phyloP scores from a whole-genome alignment of 1,284 basidiomycete genomes.

The Cryptococcus sp. region DNA sequence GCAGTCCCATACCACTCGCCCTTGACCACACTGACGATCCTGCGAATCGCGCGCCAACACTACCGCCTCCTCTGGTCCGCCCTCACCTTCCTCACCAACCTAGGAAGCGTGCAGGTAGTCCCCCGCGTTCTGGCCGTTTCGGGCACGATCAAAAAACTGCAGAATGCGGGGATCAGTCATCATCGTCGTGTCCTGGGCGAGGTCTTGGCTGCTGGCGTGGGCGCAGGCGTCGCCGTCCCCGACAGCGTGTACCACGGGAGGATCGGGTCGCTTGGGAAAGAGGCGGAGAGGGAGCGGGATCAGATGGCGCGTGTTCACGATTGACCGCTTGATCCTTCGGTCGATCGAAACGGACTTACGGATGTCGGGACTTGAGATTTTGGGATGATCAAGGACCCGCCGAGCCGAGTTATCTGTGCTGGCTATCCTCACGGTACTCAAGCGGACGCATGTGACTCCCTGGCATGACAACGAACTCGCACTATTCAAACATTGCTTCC shows the following conservation, averaged over 20 bases:
- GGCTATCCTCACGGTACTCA: too few relatives aligned
- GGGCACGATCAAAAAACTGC: slow-evolving; percentile 51
- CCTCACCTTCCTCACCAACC: slow-evolving; percentile 30
- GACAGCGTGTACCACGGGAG: neutral
- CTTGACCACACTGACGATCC: slow-evolving; percentile 45
- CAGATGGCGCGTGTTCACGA: slow-evolving; percentile 15
- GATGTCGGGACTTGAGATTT: too few relatives aligned
- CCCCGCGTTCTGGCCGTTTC: slow-evolving; percentile 47
- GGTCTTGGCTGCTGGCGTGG: slow-evolving; percentile 24
- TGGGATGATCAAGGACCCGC: too few relatives aligned
- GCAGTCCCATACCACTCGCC: slow-evolving; percentile 50
- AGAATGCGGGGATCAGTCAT: slow-evolving; percentile 43
- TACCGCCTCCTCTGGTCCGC: slow-evolving; percentile 41
- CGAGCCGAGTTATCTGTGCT: too few relatives aligned
- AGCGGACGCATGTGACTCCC: too few relatives aligned
- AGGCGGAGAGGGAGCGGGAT: slow-evolving; percentile 17
- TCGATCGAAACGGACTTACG: too few relatives aligned
- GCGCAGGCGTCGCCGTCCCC: neutral
- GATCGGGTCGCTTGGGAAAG: slow-evolving; percentile 4
- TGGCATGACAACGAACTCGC: too few relatives aligned
- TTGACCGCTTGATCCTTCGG: neutral
- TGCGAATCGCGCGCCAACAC: slow-evolving; percentile 46
- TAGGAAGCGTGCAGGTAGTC: slow-evolving; percentile 27
- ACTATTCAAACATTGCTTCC: too few relatives aligned
- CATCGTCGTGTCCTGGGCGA: slow-evolving; percentile 39